These are phyloP conservation scores for Stephania yunnanensis DNA, from an alignment of 164 flowering plant genomes.

Conservation along the genomic window DNA sequence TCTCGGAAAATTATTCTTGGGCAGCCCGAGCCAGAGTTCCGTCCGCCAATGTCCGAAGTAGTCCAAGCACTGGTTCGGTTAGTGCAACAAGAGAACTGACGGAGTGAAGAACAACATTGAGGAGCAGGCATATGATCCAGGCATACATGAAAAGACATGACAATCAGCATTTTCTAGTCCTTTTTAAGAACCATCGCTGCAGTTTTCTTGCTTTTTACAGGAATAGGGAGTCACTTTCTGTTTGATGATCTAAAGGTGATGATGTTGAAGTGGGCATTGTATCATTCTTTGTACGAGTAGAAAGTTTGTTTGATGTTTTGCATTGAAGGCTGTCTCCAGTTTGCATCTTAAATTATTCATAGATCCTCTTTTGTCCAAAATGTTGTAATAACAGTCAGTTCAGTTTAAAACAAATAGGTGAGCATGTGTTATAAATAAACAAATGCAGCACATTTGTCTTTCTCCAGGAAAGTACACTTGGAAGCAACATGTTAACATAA, in stretches of 20 bases:
- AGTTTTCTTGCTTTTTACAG: background rate
- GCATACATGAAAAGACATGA: background rate
- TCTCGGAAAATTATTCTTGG: slow-evolving; percentile 3
- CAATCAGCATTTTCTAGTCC: background rate
- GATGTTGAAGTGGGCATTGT: slow-evolving; percentile 1
- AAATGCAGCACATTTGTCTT: too few relatives aligned
- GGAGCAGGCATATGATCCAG: background rate
- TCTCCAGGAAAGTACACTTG: too few relatives aligned
- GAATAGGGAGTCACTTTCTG: background rate
- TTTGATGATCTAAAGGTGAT: background rate
- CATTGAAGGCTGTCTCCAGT: background rate
- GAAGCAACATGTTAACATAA: too few relatives aligned
- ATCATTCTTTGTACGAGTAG: background rate
- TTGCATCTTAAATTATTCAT: slow-evolving; percentile 1
- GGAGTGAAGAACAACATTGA: slow-evolving; percentile 34
- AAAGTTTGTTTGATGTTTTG: background rate
- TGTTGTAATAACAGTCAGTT: background rate
- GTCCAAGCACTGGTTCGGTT: slow-evolving; percentile 79
- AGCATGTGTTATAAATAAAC: too few relatives aligned
- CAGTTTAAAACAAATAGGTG: background rate
- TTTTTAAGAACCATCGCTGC: background rate
- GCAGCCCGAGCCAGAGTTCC: slow-evolving; percentile 94
- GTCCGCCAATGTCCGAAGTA: slow-evolving; percentile 98
- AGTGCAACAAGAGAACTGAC: slow-evolving; percentile 92
- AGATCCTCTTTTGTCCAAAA: background rate